phyloP scores from a whole-genome alignment of 495 filamentous ascomycete species.

The Lepraria neglecta region DNA sequence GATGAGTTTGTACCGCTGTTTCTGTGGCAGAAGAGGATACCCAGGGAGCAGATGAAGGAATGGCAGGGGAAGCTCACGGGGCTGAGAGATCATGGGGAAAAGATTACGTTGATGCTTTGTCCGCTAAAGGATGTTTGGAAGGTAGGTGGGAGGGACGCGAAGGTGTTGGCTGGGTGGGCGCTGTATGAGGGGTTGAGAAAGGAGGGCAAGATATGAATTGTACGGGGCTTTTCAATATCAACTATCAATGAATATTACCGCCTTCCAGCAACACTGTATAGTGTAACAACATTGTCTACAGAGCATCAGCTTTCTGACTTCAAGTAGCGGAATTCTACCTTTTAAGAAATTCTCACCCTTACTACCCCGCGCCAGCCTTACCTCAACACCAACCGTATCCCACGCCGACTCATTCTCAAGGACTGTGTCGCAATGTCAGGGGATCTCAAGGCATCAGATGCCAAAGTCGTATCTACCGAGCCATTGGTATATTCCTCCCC shows the following conservation, averaged over 20 bases:
- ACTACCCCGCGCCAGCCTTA: slow-evolving; percentile 10
- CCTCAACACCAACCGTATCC: not conserved
- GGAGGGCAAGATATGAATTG: slow-evolving; percentile 54
- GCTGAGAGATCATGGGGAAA: slow-evolving; percentile 70
- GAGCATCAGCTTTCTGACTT: not conserved
- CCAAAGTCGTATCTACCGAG: slow-evolving; percentile 46
- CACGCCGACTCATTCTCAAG: not conserved
- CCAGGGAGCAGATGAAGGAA: slow-evolving; percentile 54
- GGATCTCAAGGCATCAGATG: slow-evolving; percentile 24
- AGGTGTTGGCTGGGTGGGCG: slow-evolving; percentile 70
- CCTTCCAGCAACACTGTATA: too few species aligned
- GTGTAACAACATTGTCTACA: too few species aligned
- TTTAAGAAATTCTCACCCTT: not conserved
- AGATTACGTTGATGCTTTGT: slow-evolving; percentile 72
- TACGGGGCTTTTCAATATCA: too few species aligned
- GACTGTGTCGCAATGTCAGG: not conserved
- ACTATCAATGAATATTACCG: too few species aligned
- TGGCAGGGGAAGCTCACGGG: slow-evolving; percentile 75
- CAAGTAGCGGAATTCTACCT: not conserved
- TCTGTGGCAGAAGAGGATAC: slow-evolving; percentile 62
- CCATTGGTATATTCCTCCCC: slow-evolving; percentile 42
- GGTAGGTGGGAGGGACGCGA: slow-evolving; percentile 68
- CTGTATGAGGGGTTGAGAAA: slow-evolving; percentile 65
- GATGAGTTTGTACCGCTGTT: slow-evolving; percentile 82
- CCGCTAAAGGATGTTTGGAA: slow-evolving; percentile 68